Evolutionary conservation across 148 eudicot species (phyloP).

Genomic region (Chenopodium berlandieri): DNA sequence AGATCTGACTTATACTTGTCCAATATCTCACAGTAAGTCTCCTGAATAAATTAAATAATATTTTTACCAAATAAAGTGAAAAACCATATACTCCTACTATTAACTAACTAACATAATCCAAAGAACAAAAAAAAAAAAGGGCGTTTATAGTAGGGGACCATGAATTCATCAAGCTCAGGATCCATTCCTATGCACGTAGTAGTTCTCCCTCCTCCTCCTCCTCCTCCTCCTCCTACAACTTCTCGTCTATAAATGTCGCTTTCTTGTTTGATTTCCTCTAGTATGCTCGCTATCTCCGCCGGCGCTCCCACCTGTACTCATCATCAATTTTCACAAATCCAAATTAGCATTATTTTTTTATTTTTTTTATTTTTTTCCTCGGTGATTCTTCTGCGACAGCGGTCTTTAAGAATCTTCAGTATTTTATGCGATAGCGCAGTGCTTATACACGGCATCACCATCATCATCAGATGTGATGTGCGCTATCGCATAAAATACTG

Average conservation of each 20-base stretch:
- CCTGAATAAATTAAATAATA: constrained; percentile 36
- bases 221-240: constrained; percentile 13
- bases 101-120: constrained; percentile 18
- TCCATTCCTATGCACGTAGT: constrained; percentile 56
- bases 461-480: no score
- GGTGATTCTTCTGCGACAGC: no score
- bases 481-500: no score
- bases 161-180: constrained; percentile 97
- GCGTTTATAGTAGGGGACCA: constrained; percentile 32
- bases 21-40: constrained; percentile 69
- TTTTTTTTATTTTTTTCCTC: no score
- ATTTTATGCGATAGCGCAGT: no score
- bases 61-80: background rate
- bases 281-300: constrained; percentile 52
- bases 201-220: constrained; percentile 6
- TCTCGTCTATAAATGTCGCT: constrained; percentile 33
- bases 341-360: no score
- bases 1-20: constrained; percentile 79
- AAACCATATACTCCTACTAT: background rate
- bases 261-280: constrained; percentile 76
- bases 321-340: background rate
- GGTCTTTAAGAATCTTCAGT: no score
- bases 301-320: constrained; percentile 81
- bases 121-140: background rate
- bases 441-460: no score